Conservation (phyloP, 2,329 filamentous ascomycete genomes). For the Aureobasidium sp. region DNA sequence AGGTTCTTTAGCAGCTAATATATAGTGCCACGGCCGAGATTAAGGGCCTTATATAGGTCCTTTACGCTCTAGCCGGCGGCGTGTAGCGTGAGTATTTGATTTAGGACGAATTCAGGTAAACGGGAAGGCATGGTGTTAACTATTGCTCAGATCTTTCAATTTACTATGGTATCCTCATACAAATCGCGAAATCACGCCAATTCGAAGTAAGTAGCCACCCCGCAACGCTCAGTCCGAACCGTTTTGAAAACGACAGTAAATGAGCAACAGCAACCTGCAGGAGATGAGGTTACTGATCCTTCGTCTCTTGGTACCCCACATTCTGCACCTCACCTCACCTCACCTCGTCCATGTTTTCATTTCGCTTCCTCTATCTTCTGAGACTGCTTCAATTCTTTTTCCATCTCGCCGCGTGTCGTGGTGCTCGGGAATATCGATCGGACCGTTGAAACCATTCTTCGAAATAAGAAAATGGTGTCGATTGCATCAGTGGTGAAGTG, state of each 20-base stretch:
- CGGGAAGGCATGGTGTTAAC: background rate
- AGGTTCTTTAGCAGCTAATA: background rate
- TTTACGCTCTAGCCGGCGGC: background rate
- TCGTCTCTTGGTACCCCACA: slow-evolving; percentile 5
- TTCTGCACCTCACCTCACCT: background rate
- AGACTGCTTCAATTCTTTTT: background rate
- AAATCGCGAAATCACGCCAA: too few species aligned
- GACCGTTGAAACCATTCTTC: background rate
- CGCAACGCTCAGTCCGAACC: too few species aligned
- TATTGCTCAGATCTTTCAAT: background rate
- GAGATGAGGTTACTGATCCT: slow-evolving; percentile 2
- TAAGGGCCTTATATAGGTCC: background rate
- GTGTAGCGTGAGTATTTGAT: background rate
- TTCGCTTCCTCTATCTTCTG: too few species aligned
- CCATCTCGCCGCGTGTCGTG: background rate
- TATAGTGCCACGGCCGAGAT: background rate
- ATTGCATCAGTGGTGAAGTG: background rate
- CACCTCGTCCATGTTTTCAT: background rate
- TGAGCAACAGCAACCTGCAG: background rate
- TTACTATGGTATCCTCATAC: background rate
- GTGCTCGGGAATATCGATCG: background rate
- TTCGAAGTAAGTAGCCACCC: too few species aligned
- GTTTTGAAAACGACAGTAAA: too few species aligned
- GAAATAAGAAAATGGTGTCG: background rate
- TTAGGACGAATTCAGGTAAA: background rate